phyloP scores from a whole-genome alignment of 345 rosid genomes.

The Conringia planisiliqua region DNA sequence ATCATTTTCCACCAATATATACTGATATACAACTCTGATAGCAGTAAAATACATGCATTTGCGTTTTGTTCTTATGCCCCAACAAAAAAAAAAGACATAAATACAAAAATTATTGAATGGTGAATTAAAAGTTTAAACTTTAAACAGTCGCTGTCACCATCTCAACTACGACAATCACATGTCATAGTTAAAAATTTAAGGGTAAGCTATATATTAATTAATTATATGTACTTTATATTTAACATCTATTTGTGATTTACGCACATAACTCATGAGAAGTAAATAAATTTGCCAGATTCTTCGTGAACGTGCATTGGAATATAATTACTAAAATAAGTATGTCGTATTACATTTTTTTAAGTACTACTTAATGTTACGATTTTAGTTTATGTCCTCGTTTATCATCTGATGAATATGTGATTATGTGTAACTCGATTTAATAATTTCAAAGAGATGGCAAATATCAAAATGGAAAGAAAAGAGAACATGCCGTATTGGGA shows the following conservation, averaged over 20 bases:
- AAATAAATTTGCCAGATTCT: neutral
- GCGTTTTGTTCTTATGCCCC: neutral
- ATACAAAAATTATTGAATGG: neutral
- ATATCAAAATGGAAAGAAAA: no score
- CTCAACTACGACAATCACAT: constrained; percentile 9
- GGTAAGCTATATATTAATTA: neutral
- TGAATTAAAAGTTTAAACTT: neutral
- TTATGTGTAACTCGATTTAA: neutral
- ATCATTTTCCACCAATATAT: neutral
- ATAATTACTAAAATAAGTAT: neutral
- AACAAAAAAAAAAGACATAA: neutral
- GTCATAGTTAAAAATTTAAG: neutral
- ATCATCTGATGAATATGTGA: neutral
- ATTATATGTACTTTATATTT: neutral
- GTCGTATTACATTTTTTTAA: neutral
- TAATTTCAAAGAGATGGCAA: no score
- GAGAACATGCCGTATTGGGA: constrained; percentile 35
- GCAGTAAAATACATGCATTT: neutral
- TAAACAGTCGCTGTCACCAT: neutral
- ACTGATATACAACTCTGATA: neutral
- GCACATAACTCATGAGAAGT: neutral
- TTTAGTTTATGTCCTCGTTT: neutral
- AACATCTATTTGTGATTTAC: neutral
- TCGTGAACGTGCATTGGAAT: neutral
- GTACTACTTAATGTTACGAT: neutral